Base-by-base conservation (phyloP, 306 rosid species). In the Hippophae tibetana region DNA sequence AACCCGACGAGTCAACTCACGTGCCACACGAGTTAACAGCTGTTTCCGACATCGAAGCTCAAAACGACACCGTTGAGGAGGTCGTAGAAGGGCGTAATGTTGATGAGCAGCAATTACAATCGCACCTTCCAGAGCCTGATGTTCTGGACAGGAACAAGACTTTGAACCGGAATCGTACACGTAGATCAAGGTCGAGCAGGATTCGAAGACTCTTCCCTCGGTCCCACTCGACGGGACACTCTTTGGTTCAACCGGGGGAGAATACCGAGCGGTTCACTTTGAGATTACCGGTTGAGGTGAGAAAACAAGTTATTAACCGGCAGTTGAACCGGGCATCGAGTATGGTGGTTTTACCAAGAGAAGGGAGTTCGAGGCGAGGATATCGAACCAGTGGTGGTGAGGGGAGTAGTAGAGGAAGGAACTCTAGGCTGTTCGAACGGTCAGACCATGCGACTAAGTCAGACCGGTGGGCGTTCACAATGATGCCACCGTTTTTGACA, bases 171-270 rank as follows among this genome's bases (percentile, higher is more conserved):
- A 83, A 65, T 64, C 73, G 95, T 54, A 67, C 83, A 0, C 83
- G 83, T 25, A 70, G 79, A 54, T 72, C 82, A 0, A 61, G 70
- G 47, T 78, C 83, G 47, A 74, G 42, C 74, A 27, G 79, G 58
- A 9, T 60, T 1, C 61, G 64, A 6, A 50, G 72, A 65, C 12
- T 74, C 6, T 92, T 83, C 43, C 78, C 95, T 0, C 73, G 95
- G 51, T 92, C 99, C 0, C 93, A 88, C 74, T 81, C 99, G 53
- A 88, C 96, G 12, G 99, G 98, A 0, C 98, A 92, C 58, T 87
- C 97, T 0, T 2, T 83, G 67, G 47, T 85, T 9, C 96, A 72
- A 52, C 96, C 93, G 44, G 87, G 87, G 0, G 95, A 92, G 31
- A 78, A 79, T 60, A 83, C 84, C 3, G 93, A 85, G 46, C 85